Conservation (phyloP, 2,329 filamentous ascomycete genomes). For the Penicillium sp. region DNA sequence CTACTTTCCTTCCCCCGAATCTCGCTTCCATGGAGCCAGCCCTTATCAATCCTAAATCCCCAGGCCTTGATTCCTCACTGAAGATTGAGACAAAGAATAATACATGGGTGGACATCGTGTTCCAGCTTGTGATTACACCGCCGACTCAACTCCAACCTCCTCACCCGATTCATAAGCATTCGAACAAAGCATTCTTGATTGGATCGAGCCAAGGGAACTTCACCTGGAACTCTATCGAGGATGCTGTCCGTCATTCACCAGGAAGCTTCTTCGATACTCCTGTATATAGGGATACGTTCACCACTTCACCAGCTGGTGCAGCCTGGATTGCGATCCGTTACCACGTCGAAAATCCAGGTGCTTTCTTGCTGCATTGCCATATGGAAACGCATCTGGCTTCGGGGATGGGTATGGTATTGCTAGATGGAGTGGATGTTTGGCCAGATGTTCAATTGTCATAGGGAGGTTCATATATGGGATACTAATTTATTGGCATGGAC, state of each 20-base stretch:
- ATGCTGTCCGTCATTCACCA: conserved; percentile 50
- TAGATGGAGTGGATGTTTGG: conserved; percentile 52
- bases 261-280: conserved; percentile 56
- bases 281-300: conserved; percentile 52
- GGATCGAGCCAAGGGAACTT: conserved; percentile 53
- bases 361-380: conserved; percentile 54
- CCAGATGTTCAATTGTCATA: conserved; percentile 5
- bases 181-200: conserved; percentile 59
- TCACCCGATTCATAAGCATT: conserved; percentile 66
- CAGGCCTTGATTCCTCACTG: conserved; percentile 25
- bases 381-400: conserved; percentile 50
- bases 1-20: conserved; percentile 8
- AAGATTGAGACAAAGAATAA: conserved; percentile 50
- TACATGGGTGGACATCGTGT: conserved; percentile 55
- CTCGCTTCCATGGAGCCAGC: conserved; percentile 8
- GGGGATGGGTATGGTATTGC: conserved; percentile 49
- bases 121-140: conserved; percentile 42
- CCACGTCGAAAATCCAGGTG: conserved; percentile 47
- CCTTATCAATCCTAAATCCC: conserved; percentile 6
- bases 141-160: conserved; percentile 48
- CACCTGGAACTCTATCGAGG: conserved; percentile 53
- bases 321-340: conserved; percentile 51
- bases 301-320: conserved; percentile 36
- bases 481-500: background rate
- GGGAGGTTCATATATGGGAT: background rate